phyloP scores from a whole-genome alignment of 2,329 filamentous ascomycete genomes.

The Sporothrix pseudoabietina region DNA sequence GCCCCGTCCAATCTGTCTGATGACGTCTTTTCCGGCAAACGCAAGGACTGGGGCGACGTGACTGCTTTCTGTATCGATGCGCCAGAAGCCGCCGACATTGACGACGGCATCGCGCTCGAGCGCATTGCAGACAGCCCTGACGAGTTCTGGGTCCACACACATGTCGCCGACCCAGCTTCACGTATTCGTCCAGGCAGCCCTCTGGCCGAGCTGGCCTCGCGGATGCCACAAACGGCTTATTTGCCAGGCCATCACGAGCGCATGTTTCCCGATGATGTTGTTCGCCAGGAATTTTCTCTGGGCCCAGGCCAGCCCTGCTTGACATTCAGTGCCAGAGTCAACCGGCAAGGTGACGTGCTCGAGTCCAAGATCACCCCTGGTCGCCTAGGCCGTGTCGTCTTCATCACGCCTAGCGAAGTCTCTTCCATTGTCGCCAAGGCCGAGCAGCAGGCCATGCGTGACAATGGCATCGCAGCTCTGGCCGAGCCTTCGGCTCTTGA shows the following conservation, averaged over 20 bases:
- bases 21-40: slow-evolving; percentile 53
- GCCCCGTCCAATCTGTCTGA: slow-evolving; percentile 37
- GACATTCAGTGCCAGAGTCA: slow-evolving; percentile 64
- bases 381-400: slow-evolving; percentile 54
- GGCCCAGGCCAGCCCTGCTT: slow-evolving; percentile 54
- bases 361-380: slow-evolving; percentile 59
- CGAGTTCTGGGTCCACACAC: slow-evolving; percentile 75
- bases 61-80: slow-evolving; percentile 75
- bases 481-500: slow-evolving; percentile 23
- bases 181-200: slow-evolving; percentile 62
- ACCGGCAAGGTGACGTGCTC: slow-evolving; percentile 55
- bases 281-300: slow-evolving; percentile 59
- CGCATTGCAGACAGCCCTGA: slow-evolving; percentile 49
- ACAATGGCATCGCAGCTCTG: neutral
- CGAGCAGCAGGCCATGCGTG: slow-evolving; percentile 25
- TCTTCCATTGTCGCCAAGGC: slow-evolving; percentile 44
- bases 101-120: slow-evolving; percentile 77
- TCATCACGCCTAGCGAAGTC: slow-evolving; percentile 57
- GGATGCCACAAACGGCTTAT: slow-evolving; percentile 62
- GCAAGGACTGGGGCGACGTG: slow-evolving; percentile 61
- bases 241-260: slow-evolving; percentile 58
- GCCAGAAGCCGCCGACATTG: slow-evolving; percentile 67
- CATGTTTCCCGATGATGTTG: slow-evolving; percentile 59
- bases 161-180: slow-evolving; percentile 77
- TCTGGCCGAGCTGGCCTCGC: slow-evolving; percentile 62